Percentiles rank a stretch among this genome's conserved stretches.
Evolutionary conservation across 805 yeast genomes (phyloP).

Genomic region (Wickerhamiella lipophila): DNA sequence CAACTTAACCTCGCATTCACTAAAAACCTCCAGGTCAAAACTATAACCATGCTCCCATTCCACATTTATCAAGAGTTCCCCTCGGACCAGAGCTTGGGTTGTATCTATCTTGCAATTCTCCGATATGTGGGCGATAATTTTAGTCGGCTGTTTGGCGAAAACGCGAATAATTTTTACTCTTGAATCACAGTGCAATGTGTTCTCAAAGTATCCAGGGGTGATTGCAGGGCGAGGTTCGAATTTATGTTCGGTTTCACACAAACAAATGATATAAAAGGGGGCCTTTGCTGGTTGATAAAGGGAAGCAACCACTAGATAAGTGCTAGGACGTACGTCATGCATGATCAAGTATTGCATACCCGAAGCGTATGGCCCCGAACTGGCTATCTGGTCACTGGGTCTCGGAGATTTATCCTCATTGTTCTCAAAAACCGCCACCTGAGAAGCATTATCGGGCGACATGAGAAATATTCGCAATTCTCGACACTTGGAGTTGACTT

Average conservation of each 20-base stretch:
- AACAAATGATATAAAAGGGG: background rate
- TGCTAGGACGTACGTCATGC: conserved; percentile 4
- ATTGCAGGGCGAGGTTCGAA: background rate
- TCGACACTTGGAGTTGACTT: background rate
- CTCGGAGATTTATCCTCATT: background rate
- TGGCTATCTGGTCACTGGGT: background rate
- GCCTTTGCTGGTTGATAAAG: conserved; percentile 1
- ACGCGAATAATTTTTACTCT: background rate
- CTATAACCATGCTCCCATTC: background rate
- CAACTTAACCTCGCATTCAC: background rate
- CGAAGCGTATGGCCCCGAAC: conserved; percentile 4
- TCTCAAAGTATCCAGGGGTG: background rate
- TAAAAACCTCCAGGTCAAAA: background rate
- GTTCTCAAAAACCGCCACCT: conserved; percentile 2
- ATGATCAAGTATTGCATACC: background rate
- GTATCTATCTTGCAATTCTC: background rate
- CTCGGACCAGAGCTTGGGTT: background rate
- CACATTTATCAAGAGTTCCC: background rate
- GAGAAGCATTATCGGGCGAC: background rate
- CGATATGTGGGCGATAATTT: background rate
- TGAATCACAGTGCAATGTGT: background rate
- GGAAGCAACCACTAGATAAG: conserved; percentile 3
- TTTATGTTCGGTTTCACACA: background rate
- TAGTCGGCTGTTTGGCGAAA: background rate
- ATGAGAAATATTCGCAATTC: background rate